A percentile compares a stretch with the other conserved stretches of the same genome.
phyloP scores from a whole-genome alignment of 2,329 filamentous ascomycete genomes.

The Didymella exigua region DNA sequence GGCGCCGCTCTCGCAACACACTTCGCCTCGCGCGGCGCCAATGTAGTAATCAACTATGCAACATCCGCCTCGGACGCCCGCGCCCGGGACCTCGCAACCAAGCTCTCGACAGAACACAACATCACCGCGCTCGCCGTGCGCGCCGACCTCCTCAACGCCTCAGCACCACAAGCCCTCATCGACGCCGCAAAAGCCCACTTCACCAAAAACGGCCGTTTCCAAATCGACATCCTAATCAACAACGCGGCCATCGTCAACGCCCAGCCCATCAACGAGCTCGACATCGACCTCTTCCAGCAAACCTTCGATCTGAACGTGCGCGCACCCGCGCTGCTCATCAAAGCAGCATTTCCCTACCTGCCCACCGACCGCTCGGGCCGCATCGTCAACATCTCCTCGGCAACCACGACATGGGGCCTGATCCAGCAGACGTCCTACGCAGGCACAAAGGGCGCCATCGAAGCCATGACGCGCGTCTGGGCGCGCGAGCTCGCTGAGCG shows the following conservation, averaged over 20 bases:
- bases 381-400: constrained; percentile 63
- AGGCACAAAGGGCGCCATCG: constrained; percentile 67
- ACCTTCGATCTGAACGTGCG: constrained; percentile 26
- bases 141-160: constrained; percentile 68
- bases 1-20: constrained; percentile 68
- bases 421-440: constrained; percentile 64
- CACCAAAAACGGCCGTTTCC: constrained; percentile 56
- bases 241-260: constrained; percentile 54
- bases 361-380: constrained; percentile 67
- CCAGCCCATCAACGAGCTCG: too few relatives aligned
- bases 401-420: constrained; percentile 60
- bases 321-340: constrained; percentile 66
- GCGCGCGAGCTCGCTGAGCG: constrained; percentile 63
- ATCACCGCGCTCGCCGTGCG: constrained; percentile 66
- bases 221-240: constrained; percentile 81
- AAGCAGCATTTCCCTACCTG: constrained; percentile 71
- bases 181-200: constrained; percentile 62
- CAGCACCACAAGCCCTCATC: constrained; percentile 64
- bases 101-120: constrained; percentile 60
- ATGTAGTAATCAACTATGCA: constrained; percentile 71
- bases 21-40: constrained; percentile 70
- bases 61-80: too few relatives aligned
- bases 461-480: constrained; percentile 69
- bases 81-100: too few relatives aligned
- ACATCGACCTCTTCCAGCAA: constrained; percentile 14